These are phyloP conservation scores for Viridothelium virens DNA, from an alignment of 495 filamentous ascomycete genomes.

Conservation along the genomic window DNA sequence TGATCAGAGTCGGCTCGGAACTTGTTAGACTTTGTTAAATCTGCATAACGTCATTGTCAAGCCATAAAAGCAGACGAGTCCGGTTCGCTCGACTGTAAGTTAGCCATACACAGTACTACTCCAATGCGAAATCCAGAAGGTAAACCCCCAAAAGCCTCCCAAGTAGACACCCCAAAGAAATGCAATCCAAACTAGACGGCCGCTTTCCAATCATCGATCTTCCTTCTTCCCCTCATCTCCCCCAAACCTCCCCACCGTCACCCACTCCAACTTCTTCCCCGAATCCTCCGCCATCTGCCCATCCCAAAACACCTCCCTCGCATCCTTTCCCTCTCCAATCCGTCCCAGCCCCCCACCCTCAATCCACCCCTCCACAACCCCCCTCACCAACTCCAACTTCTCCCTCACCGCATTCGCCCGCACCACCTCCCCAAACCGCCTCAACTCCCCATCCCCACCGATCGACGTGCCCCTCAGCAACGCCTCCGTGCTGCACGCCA, in stretches of 20 bases:
- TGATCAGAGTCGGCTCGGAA: background rate
- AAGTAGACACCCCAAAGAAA: background rate
- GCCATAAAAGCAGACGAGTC: background rate
- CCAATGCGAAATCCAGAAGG: background rate
- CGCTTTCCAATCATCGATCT: background rate
- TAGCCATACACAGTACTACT: background rate
- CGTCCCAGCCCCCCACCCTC: slow-evolving; percentile 58
- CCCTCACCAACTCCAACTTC: slow-evolving; percentile 69
- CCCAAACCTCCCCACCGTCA: slow-evolving; percentile 66
- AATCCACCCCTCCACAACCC: slow-evolving; percentile 67
- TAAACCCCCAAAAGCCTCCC: background rate
- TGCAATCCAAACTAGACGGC: background rate
- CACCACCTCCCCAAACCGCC: slow-evolving; percentile 54
- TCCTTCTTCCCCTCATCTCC: slow-evolving; percentile 53
- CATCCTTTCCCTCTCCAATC: slow-evolving; percentile 42
- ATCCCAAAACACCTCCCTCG: slow-evolving; percentile 55
- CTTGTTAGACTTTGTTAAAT: background rate
- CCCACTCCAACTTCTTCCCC: slow-evolving; percentile 72
- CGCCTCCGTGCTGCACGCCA: slow-evolving; percentile 52
- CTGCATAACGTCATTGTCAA: background rate
- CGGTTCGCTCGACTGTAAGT: background rate
- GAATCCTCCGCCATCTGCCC: slow-evolving; percentile 57
- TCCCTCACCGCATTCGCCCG: slow-evolving; percentile 70
- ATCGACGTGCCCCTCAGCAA: slow-evolving; percentile 40
- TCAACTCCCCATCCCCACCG: slow-evolving; percentile 38